Conservation (phyloP, 345 rosid species). For the Cardamine chenopodiifolia region DNA sequence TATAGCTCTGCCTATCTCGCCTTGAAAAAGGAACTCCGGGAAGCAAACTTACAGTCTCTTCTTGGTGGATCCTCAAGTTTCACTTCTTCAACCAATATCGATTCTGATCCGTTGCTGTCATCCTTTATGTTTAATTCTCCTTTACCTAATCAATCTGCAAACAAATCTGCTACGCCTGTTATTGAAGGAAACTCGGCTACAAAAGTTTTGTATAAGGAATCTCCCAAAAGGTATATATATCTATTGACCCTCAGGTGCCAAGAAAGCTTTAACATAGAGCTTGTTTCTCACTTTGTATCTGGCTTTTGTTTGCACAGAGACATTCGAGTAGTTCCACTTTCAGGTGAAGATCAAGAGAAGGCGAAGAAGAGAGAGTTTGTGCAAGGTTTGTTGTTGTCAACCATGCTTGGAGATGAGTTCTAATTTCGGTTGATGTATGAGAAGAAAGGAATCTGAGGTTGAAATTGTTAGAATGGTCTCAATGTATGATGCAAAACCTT, state of each 20-base stretch:
- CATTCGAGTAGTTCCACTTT: constrained; percentile 43
- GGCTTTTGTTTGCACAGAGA: constrained; percentile 44
- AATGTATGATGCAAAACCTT: constrained; percentile 35
- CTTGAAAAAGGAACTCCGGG: constrained; percentile 69
- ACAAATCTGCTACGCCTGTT: constrained; percentile 32
- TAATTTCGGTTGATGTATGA: constrained; percentile 43
- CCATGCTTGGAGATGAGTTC: constrained; percentile 57
- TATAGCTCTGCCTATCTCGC: constrained; percentile 57
- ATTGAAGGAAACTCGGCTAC: constrained; percentile 15
- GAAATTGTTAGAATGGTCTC: constrained; percentile 22
- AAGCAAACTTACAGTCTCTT: constrained; percentile 69
- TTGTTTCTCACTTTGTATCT: constrained; percentile 18
- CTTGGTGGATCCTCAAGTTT: constrained; percentile 61
- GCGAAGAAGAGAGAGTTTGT: constrained; percentile 61
- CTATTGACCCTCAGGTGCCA: neutral
- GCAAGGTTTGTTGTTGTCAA: constrained; percentile 59
- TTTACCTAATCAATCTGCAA: constrained; percentile 32
- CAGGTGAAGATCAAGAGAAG: constrained; percentile 63
- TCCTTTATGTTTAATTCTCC: constrained; percentile 58
- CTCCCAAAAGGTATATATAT: constrained; percentile 52
- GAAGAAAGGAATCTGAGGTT: constrained; percentile 18
- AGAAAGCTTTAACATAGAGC: neutral
- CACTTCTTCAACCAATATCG: constrained; percentile 57
- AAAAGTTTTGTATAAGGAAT: constrained; percentile 38
- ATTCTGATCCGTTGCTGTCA: constrained; percentile 71